These are phyloP conservation scores for Piper betle DNA, from an alignment of 164 flowering plant species.

Conservation along the genomic window DNA sequence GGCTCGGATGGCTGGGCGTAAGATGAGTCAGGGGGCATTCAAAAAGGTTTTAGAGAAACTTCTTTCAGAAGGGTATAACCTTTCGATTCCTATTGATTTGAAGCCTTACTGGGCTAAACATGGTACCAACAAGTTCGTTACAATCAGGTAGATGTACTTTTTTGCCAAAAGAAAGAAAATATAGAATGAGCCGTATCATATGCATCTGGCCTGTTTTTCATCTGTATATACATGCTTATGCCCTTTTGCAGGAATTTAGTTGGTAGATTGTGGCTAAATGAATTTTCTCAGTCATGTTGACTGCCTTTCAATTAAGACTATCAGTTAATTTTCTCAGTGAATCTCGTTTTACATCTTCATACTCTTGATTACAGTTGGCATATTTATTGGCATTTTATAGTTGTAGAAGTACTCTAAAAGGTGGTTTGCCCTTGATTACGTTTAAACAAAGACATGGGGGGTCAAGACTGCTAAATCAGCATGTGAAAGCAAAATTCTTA, in stretches of 20 bases:
- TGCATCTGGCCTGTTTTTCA: constrained; percentile 29
- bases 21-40: constrained; percentile 92
- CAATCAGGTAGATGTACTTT: constrained; percentile 56
- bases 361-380: background rate
- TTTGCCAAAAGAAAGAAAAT: constrained; percentile 7
- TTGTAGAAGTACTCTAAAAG: background rate
- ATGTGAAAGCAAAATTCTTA: background rate
- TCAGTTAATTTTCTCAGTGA: constrained; percentile 8
- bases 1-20: constrained; percentile 85
- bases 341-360: background rate
- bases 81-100: constrained; percentile 69
- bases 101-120: constrained; percentile 87
- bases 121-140: constrained; percentile 91
- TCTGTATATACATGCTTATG: constrained; percentile 37
- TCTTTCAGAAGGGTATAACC: constrained; percentile 55
- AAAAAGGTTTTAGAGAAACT: constrained; percentile 91
- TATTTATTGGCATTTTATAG: too few species aligned
- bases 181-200: constrained; percentile 10
- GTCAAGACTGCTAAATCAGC: background rate
- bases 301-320: constrained; percentile 22
- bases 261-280: constrained; percentile 15
- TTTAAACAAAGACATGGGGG: too few species aligned
- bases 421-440: background rate
- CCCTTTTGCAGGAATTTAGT: constrained; percentile 26
- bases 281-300: constrained; percentile 21